Conservation (phyloP, 768 basidiomycete species). For the Boletus rubropictus region DNA sequence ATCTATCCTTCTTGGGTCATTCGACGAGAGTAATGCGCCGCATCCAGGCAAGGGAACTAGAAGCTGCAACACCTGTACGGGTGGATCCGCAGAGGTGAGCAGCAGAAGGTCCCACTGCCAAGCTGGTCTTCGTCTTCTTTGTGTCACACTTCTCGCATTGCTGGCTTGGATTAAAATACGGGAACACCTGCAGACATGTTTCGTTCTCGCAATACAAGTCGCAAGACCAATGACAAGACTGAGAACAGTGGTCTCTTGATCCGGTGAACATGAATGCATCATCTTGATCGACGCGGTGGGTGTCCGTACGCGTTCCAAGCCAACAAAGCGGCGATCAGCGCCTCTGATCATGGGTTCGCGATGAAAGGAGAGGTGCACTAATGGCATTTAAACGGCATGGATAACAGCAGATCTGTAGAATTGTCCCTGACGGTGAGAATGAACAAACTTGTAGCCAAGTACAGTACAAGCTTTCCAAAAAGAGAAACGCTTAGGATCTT, state of each 20-base stretch:
- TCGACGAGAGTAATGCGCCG: slow-evolving; percentile 3
- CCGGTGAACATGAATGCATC: neutral
- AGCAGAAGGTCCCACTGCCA: neutral
- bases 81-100: slow-evolving; percentile 23
- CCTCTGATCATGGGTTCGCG: neutral
- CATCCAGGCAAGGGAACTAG: slow-evolving; percentile 22
- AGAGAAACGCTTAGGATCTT: neutral
- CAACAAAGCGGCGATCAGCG: neutral
- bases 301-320: neutral
- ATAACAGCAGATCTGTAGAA: neutral
- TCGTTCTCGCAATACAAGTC: neutral
- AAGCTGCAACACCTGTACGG: slow-evolving; percentile 32
- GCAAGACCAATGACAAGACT: neutral
- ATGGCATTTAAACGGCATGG: slow-evolving; percentile 1
- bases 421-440: too few species aligned
- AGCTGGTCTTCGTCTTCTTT: neutral
- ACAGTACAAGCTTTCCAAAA: neutral
- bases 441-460: neutral
- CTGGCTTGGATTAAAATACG: neutral
- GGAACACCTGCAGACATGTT: neutral
- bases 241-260: neutral
- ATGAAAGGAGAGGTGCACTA: neutral
- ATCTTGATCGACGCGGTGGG: neutral
- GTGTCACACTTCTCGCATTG: slow-evolving; percentile 4
- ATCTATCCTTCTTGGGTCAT: slow-evolving; percentile 1